Conservation (phyloP, 1,284 basidiomycete species). For the Rhizopogon hawkerae region DNA sequence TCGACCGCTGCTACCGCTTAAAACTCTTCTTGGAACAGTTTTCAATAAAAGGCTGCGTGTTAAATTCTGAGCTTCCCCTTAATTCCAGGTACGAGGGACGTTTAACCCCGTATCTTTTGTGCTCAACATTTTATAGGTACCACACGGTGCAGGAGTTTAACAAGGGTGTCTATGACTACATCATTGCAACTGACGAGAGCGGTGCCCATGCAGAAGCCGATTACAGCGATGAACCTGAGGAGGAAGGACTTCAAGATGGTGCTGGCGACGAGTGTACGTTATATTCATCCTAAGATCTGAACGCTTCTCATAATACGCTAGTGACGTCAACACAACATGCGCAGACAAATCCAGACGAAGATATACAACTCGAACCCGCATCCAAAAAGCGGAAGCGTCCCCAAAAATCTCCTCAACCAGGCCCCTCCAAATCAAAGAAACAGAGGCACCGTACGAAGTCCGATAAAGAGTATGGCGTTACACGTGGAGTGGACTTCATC, state of each 20-base stretch:
- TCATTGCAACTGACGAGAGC: constrained; percentile 95
- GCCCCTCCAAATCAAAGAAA: constrained; percentile 26
- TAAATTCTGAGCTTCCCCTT: constrained; percentile 93
- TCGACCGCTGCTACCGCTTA: constrained; percentile 89
- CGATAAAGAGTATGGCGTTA: constrained; percentile 88
- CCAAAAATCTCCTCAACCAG: constrained; percentile 23
- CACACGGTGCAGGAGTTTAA: constrained; percentile 99
- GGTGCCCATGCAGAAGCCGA: constrained; percentile 49
- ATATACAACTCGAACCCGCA: constrained; percentile 8
- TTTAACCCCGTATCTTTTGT: not conserved
- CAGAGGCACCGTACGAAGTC: constrained; percentile 33
- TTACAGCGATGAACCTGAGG: constrained; percentile 34
- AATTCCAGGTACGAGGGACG: constrained; percentile 63
- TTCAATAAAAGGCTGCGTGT: constrained; percentile 91
- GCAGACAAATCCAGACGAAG: not conserved
- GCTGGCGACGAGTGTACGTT: constrained; percentile 14
- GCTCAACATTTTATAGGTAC: constrained; percentile 46
- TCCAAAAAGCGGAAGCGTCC: constrained; percentile 29
- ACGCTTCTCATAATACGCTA: constrained; percentile 3
- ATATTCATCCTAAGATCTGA: not conserved
- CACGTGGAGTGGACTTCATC: constrained; percentile 95
- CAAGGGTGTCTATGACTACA: constrained; percentile 97
- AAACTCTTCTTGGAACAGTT: constrained; percentile 98
- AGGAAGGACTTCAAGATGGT: constrained; percentile 4
- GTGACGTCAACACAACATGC: constrained; percentile 7